phyloP scores from a whole-genome alignment of 148 eudicot species.

The Dianthus caryophyllus region DNA sequence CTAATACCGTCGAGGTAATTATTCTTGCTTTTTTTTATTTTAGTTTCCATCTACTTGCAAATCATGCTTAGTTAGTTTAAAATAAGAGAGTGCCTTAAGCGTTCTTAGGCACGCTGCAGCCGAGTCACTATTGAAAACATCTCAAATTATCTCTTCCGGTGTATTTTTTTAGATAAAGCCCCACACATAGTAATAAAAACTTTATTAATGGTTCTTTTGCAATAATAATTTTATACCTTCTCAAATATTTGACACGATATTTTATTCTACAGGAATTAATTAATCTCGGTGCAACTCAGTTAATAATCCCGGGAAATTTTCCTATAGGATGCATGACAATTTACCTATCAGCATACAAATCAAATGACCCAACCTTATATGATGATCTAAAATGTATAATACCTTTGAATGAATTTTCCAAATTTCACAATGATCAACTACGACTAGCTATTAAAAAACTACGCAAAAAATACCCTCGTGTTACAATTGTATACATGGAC shows the following conservation, averaged over 20 bases:
- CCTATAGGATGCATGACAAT: slow-evolving; percentile 33
- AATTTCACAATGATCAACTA: slow-evolving; percentile 22
- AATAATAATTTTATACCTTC: too few species aligned
- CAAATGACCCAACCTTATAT: slow-evolving; percentile 16
- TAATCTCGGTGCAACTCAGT: slow-evolving; percentile 25
- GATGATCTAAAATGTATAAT: slow-evolving; percentile 32
- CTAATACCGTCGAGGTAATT: background rate
- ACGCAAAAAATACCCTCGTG: slow-evolving; percentile 12
- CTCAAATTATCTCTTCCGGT: too few species aligned
- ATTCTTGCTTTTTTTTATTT: too few species aligned
- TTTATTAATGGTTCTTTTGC: too few species aligned
- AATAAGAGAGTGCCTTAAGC: too few species aligned
- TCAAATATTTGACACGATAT: too few species aligned
- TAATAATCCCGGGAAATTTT: slow-evolving; percentile 35
- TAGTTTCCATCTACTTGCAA: too few species aligned
- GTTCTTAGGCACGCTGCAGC: too few species aligned
- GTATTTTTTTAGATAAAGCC: too few species aligned
- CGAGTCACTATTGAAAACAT: too few species aligned
- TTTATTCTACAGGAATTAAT: slow-evolving; percentile 27
- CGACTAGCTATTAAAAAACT: slow-evolving; percentile 19
- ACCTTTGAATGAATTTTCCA: slow-evolving; percentile 19
- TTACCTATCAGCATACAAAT: slow-evolving; percentile 16
- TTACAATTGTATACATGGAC: slow-evolving; percentile 29
- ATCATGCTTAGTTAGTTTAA: too few species aligned
- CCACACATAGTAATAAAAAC: too few species aligned